phyloP scores from a whole-genome alignment of 1,284 basidiomycete genomes.

The Polyporus tsugae region DNA sequence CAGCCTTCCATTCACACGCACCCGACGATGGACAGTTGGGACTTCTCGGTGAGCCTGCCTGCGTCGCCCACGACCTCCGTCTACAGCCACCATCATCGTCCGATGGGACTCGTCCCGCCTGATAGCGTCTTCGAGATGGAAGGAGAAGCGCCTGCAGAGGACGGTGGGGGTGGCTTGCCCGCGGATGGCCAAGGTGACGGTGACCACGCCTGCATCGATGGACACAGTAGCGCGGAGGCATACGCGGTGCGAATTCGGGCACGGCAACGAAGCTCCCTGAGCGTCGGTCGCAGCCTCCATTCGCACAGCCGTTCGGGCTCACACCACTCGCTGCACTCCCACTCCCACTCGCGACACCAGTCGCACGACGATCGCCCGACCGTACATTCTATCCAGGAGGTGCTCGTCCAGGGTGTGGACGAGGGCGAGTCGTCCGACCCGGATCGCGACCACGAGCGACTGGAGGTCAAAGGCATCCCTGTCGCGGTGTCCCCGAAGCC shows the following conservation, averaged over 20 bases:
- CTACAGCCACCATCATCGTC: constrained; percentile 31
- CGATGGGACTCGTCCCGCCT: constrained; percentile 20
- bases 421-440: constrained; percentile 19
- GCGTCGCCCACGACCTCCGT: constrained; percentile 39
- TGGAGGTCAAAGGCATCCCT: constrained; percentile 14
- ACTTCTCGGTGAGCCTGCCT: constrained; percentile 52
- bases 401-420: constrained; percentile 12
- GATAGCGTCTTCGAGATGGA: constrained; percentile 32
- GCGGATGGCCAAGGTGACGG: constrained; percentile 6
- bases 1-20: constrained; percentile 50
- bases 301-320: constrained; percentile 27
- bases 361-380: constrained; percentile 29
- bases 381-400: constrained; percentile 27
- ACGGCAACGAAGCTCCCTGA: constrained; percentile 21
- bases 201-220: constrained; percentile 25
- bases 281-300: constrained; percentile 14
- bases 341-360: constrained; percentile 20
- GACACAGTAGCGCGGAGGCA: constrained; percentile 29
- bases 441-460: constrained; percentile 14
- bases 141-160: background rate
- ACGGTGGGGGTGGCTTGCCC: background rate
- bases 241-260: constrained; percentile 32
- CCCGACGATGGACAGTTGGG: constrained; percentile 73
- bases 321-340: constrained; percentile 26
- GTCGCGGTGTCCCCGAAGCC: constrained; percentile 16